Conservation (phyloP, 768 basidiomycete species). For the Tylopilus balloui region DNA sequence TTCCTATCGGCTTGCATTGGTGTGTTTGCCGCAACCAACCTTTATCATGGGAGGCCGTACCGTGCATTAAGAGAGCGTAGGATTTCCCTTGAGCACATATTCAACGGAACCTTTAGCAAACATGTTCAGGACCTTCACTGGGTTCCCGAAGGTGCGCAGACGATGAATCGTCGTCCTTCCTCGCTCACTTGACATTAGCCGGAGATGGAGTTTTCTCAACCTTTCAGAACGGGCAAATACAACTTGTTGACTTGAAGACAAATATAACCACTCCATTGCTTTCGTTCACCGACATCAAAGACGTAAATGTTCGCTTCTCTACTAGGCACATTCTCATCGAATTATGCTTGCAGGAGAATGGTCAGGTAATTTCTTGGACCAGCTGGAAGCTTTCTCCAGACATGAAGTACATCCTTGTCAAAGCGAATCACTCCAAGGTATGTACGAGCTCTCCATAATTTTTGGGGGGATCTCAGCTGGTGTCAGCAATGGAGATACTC, state of each 20-base stretch:
- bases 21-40: constrained; percentile 63
- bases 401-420: constrained; percentile 84
- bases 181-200: constrained; percentile 45
- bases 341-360: constrained; percentile 45
- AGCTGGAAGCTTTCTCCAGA: constrained; percentile 86
- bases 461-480: constrained; percentile 1
- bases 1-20: constrained; percentile 66
- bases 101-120: constrained; percentile 81
- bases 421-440: constrained; percentile 71
- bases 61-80: constrained; percentile 52
- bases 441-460: constrained; percentile 4
- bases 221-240: constrained; percentile 56
- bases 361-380: constrained; percentile 44
- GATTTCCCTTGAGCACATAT: constrained; percentile 85
- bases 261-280: constrained; percentile 66
- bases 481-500: constrained; percentile 91
- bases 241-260: constrained; percentile 75
- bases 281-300: constrained; percentile 50
- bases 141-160: constrained; percentile 81
- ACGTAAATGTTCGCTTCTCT: constrained; percentile 42
- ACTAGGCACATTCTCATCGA: neutral
- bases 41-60: constrained; percentile 56
- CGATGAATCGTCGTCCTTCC: neutral
- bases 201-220: constrained; percentile 91
- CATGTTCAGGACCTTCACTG: constrained; percentile 56